Evolutionary conservation across 108 stramenopile species (phyloP).

Genomic region (Phaeodactylum tricornutum): DNA sequence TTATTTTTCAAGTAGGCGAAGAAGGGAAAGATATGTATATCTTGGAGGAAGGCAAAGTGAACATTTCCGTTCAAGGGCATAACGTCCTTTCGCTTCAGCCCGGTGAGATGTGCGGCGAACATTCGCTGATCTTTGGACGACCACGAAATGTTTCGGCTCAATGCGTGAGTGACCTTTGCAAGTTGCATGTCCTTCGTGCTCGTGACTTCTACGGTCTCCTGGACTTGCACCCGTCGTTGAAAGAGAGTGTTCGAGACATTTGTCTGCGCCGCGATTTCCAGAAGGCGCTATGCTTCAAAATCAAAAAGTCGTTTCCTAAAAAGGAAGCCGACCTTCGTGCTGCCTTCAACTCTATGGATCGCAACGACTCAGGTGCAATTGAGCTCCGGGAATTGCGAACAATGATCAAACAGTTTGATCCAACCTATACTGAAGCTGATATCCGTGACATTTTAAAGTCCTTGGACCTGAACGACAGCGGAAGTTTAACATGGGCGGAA

Average conservation of each 20-base stretch:
- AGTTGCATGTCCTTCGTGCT: slow-evolving; percentile 37
- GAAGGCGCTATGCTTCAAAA: slow-evolving; percentile 58
- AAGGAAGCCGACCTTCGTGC: background rate
- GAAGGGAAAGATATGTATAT: slow-evolving; percentile 33
- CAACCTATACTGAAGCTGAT: slow-evolving; percentile 58
- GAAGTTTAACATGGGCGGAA: slow-evolving; percentile 57
- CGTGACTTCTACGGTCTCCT: slow-evolving; percentile 50
- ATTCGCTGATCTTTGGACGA: slow-evolving; percentile 47
- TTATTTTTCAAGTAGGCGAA: slow-evolving; percentile 47
- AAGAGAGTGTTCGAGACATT: slow-evolving; percentile 54
- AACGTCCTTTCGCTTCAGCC: slow-evolving; percentile 30
- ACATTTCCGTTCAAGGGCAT: slow-evolving; percentile 22
- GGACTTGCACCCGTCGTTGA: slow-evolving; percentile 34
- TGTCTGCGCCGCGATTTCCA: slow-evolving; percentile 73
- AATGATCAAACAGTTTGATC: slow-evolving; percentile 56
- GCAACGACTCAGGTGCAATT: slow-evolving; percentile 35
- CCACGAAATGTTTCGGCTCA: slow-evolving; percentile 54
- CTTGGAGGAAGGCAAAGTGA: slow-evolving; percentile 36
- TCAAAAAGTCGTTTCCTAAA: slow-evolving; percentile 49
- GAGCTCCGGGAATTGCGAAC: slow-evolving; percentile 31
- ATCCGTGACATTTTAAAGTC: slow-evolving; percentile 47
- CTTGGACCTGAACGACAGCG: slow-evolving; percentile 50
- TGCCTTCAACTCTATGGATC: slow-evolving; percentile 51
- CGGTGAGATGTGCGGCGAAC: slow-evolving; percentile 72
- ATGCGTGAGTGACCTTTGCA: slow-evolving; percentile 46